Conservation (phyloP, 192 early-diverging fungal genomes). For the Coemansia sp. region DNA sequence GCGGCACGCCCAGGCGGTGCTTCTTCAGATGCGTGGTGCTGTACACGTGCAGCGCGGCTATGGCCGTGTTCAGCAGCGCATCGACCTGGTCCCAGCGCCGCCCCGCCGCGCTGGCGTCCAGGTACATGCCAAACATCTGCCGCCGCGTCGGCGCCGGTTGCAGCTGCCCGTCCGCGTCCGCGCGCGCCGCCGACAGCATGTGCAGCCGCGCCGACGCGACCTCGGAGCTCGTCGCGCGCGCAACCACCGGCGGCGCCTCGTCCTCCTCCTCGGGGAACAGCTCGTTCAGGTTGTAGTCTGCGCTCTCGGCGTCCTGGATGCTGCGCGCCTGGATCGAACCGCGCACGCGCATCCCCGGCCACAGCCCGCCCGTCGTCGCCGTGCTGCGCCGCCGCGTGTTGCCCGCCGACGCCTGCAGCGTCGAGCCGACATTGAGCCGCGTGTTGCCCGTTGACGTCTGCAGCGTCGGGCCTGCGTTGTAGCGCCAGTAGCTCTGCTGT, state of each 20-base stretch:
- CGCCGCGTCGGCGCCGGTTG: constrained; percentile 46
- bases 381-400: constrained; percentile 30
- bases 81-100: constrained; percentile 63
- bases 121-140: constrained; percentile 52
- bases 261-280: constrained; percentile 35
- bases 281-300: constrained; percentile 42
- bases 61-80: constrained; percentile 46
- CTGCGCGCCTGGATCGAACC: background rate
- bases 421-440: constrained; percentile 35
- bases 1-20: constrained; percentile 47
- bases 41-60: constrained; percentile 54
- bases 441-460: constrained; percentile 14
- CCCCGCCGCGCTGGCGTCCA: constrained; percentile 52
- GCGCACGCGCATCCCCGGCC: constrained; percentile 2
- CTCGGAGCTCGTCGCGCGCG: constrained; percentile 18
- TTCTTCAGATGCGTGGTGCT: constrained; percentile 52
- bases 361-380: constrained; percentile 8
- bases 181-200: constrained; percentile 38
- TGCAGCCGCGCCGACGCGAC: constrained; percentile 25
- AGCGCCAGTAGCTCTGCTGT: background rate
- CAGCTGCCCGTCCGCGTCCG: constrained; percentile 22
- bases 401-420: constrained; percentile 33
- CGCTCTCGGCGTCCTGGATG: constrained; percentile 21
- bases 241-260: constrained; percentile 10
- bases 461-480: constrained; percentile 37